These are phyloP conservation scores for Geotrichum australiense DNA, from an alignment of 1,139 yeast species.

Conservation along the genomic window DNA sequence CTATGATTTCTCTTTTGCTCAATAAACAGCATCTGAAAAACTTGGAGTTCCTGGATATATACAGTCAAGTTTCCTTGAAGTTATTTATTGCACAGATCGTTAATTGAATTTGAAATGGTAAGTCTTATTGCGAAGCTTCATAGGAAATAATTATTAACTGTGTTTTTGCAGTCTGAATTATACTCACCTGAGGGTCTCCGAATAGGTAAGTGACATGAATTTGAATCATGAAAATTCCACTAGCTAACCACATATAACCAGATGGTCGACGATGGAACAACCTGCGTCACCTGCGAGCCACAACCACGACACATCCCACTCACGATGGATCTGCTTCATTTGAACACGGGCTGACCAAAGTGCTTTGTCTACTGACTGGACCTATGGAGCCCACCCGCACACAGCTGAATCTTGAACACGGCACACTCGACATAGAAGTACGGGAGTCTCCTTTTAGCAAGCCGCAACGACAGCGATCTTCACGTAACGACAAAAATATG, in stretches of 20 bases:
- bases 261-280: slow-evolving; percentile 97
- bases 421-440: slow-evolving; percentile 57
- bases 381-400: slow-evolving; percentile 71
- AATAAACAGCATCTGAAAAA: no score
- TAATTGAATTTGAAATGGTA: no score
- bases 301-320: slow-evolving; percentile 76
- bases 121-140: no score
- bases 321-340: slow-evolving; percentile 91
- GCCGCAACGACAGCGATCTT: slow-evolving; percentile 53
- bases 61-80: no score
- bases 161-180: slow-evolving; percentile 55
- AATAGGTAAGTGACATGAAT: slow-evolving; percentile 31
- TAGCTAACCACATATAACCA: slow-evolving; percentile 3
- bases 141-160: no score
- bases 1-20: no score
- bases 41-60: no score
- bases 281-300: slow-evolving; percentile 70
- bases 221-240: neutral
- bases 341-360: slow-evolving; percentile 89
- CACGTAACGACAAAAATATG: slow-evolving; percentile 42
- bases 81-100: no score
- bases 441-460: slow-evolving; percentile 76
- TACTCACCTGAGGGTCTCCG: slow-evolving; percentile 93
- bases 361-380: slow-evolving; percentile 78
- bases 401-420: slow-evolving; percentile 39